phyloP scores from a whole-genome alignment of 305 asterid genomes.

The Stenogyne calaminthoides region DNA sequence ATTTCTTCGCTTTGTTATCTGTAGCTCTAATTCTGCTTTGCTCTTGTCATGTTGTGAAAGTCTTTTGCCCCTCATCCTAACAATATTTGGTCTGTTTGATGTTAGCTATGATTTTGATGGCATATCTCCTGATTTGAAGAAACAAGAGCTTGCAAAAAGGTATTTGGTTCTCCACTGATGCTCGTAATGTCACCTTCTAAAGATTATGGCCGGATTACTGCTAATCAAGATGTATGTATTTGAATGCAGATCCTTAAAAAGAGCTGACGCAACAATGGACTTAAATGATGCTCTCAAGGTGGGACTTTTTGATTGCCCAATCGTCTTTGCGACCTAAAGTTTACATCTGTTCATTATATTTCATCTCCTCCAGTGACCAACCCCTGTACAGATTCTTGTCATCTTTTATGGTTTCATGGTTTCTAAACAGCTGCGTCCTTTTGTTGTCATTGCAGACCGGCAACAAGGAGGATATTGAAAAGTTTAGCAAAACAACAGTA shows the following conservation, averaged over 20 bases:
- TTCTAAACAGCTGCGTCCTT: conserved; percentile 25
- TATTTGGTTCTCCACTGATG: conserved; percentile 29
- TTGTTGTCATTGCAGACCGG: conserved; percentile 56
- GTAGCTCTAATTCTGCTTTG: conserved; percentile 14
- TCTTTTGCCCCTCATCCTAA: conserved; percentile 21
- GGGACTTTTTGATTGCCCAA: conserved; percentile 17
- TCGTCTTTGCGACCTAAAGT: conserved; percentile 10
- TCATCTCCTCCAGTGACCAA: not conserved
- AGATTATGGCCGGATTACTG: not conserved
- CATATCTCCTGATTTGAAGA: conserved; percentile 80
- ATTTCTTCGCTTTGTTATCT: conserved; percentile 20
- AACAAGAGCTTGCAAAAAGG: conserved; percentile 93
- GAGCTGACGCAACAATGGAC: conserved; percentile 80
- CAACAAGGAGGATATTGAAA: conserved; percentile 80
- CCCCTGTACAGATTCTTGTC: conserved; percentile 10
- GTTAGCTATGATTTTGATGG: conserved; percentile 90
- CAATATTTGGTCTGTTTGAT: conserved; percentile 23
- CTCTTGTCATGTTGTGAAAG: conserved; percentile 13
- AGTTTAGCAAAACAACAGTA: conserved; percentile 92
- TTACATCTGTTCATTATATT: not conserved
- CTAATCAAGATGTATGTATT: conserved; percentile 20
- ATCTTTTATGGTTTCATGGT: conserved; percentile 7
- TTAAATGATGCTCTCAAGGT: conserved; percentile 83
- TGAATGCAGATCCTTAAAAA: conserved; percentile 63
- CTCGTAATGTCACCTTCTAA: not conserved